Conservation (phyloP, 805 yeast genomes). For the Wickerhamomyces kurtzmanii region DNA sequence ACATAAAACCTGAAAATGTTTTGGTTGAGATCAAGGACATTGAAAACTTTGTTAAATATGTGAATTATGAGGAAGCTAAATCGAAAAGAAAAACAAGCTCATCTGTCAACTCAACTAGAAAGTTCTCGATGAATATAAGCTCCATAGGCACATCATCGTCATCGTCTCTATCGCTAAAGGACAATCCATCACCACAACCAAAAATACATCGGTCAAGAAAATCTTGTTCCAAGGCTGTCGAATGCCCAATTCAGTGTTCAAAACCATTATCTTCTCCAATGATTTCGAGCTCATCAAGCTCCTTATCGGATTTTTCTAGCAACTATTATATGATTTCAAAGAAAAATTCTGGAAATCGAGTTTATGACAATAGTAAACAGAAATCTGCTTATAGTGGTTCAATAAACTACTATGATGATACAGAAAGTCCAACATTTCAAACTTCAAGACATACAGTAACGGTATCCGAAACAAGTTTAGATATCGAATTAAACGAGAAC, state of each 20-base stretch:
- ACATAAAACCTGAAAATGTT: constrained; percentile 68
- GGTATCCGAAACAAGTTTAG: constrained; percentile 6
- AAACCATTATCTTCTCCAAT: constrained; percentile 40
- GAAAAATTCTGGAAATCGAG: not conserved
- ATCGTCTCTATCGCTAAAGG: not conserved
- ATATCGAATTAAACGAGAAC: no score
- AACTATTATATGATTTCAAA: constrained; percentile 2
- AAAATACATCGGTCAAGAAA: constrained; percentile 11
- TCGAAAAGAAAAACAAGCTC: constrained; percentile 22
- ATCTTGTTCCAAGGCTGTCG: constrained; percentile 1
- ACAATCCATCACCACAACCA: constrained; percentile 6
- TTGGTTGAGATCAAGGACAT: constrained; percentile 44
- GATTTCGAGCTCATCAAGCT: constrained; percentile 14
- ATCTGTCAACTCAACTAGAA: no score
- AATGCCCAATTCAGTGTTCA: constrained; percentile 29
- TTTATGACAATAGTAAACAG: not conserved
- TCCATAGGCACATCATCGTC: no score
- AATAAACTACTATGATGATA: constrained; percentile 8
- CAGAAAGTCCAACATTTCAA: constrained; percentile 3
- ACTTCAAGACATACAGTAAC: no score
- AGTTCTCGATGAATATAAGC: no score
- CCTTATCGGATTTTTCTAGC: no score
- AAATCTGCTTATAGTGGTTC: constrained; percentile 4
- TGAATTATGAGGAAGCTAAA: constrained; percentile 21
- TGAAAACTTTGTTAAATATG: constrained; percentile 30